Evolutionary conservation across 2,329 filamentous ascomycete genomes (phyloP).

Genomic region (Seiridium cupressi): DNA sequence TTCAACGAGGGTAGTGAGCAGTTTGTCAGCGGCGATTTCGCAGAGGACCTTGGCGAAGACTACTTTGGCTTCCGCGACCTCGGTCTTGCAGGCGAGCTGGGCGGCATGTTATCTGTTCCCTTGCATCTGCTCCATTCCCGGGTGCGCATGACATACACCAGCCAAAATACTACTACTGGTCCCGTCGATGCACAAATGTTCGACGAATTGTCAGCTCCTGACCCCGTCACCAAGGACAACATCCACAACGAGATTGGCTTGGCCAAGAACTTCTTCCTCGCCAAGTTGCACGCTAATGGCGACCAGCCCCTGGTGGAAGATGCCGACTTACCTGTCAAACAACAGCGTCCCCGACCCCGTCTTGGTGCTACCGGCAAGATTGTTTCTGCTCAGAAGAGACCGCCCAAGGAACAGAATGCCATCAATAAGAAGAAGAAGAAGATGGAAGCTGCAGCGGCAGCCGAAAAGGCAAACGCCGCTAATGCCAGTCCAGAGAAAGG

Average conservation of each 20-base stretch:
- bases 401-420: slow-evolving; percentile 77
- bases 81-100: slow-evolving; percentile 87
- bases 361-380: slow-evolving; percentile 79
- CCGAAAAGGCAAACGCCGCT: slow-evolving; percentile 28
- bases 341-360: slow-evolving; percentile 70
- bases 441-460: slow-evolving; percentile 54
- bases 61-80: slow-evolving; percentile 98
- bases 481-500: slow-evolving; percentile 36
- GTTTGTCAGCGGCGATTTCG: slow-evolving; percentile 94
- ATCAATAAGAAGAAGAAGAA: slow-evolving; percentile 89
- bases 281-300: slow-evolving; percentile 80
- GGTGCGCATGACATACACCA: slow-evolving; percentile 81
- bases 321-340: slow-evolving; percentile 90
- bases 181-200: slow-evolving; percentile 61
- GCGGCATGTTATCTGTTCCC: slow-evolving; percentile 85
- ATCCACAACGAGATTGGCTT: slow-evolving; percentile 81
- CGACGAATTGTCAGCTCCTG: slow-evolving; percentile 65
- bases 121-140: slow-evolving; percentile 91
- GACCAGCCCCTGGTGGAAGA: slow-evolving; percentile 87
- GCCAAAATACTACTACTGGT: slow-evolving; percentile 65
- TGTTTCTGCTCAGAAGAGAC: slow-evolving; percentile 77
- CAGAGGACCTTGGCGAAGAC: slow-evolving; percentile 95
- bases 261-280: slow-evolving; percentile 86
- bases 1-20: slow-evolving; percentile 98
- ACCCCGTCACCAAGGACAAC: slow-evolving; percentile 76